Evolutionary conservation across 2,329 filamentous ascomycete genomes (phyloP), one percentile per base, ranked within the genome.

Genomic region (Neofusicoccum sp.): DNA sequence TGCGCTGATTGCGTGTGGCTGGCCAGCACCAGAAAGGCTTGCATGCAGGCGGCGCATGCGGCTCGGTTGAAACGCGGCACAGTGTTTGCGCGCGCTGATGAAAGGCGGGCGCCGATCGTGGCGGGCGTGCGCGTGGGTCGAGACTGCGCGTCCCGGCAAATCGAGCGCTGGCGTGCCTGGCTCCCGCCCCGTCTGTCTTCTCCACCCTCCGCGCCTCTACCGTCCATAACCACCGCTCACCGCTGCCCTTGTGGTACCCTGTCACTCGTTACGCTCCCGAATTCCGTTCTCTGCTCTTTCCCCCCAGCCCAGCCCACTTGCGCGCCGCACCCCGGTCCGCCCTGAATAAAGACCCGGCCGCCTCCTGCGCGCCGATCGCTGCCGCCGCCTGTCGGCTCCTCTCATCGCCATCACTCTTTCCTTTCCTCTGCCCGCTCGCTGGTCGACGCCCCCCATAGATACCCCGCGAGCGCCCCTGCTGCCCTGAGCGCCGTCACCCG

Each of bases 61-160:
- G 51, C 36, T 56, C 51, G 51, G 51, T 56, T 56, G 51, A 56
- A 56, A 56, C 51, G 43, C 36, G 36, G 51, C 51, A 56, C 36
- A 36, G 38, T 53, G 49, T 53, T 53, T 53, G 49, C 28, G 51
- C 51, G 51, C 36, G 51, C 40, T 56, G 51, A 43, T 56, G 51
- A 56, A 56, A 56, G 51, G 51, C 51, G 51, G 41, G 51, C 51
- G 51, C 51, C 51, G 51, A 56, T 56, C 51, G n/a, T 26, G 49
- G 49, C 40, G 49, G 49, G 49, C 49, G 49, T 54, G 49, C 49
- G 51, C 51, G 51, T 56, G 51, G 51, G 51, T 56, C 51, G 51
- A 56, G 51, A 56, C 51, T 56, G 49, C 49, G 51, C 51, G 51
- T 56, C 51, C 51, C 36, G 36, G 49, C 49, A 54, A 54, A 41